Evolutionary conservation across 2,329 filamentous ascomycete genomes (phyloP).

Genomic region (Didymella glomerata): DNA sequence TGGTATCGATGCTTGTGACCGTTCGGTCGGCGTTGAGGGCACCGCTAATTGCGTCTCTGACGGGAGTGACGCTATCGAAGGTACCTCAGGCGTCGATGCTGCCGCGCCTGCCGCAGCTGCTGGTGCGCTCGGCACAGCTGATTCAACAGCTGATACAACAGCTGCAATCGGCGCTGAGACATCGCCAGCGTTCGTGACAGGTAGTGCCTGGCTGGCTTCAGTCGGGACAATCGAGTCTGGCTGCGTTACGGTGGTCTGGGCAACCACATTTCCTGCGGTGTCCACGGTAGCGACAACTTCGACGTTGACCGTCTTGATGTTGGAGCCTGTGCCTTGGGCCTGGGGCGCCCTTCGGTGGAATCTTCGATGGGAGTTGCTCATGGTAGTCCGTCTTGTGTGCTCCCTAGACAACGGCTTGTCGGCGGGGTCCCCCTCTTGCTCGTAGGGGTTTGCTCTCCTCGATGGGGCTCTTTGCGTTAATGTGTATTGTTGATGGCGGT

Average conservation of each 20-base stretch:
- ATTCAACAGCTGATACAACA: slow-evolving; percentile 1
- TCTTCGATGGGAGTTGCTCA: slow-evolving; percentile 44
- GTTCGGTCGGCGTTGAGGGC: background rate
- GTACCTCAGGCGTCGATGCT: slow-evolving; percentile 7
- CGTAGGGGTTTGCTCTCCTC: slow-evolving; percentile 3
- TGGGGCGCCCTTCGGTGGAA: slow-evolving; percentile 46
- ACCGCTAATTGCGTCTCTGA: slow-evolving; percentile 5
- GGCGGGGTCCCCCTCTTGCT: slow-evolving; percentile 26
- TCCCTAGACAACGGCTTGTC: slow-evolving; percentile 34
- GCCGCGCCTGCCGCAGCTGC: slow-evolving; percentile 18
- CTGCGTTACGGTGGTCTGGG: slow-evolving; percentile 36
- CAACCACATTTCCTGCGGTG: slow-evolving; percentile 38
- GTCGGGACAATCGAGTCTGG: slow-evolving; percentile 14
- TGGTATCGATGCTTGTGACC: background rate
- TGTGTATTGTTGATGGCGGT: slow-evolving; percentile 28
- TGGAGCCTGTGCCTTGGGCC: slow-evolving; percentile 15
- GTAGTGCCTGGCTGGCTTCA: slow-evolving; percentile 3
- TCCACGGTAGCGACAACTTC: slow-evolving; percentile 45
- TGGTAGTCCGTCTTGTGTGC: slow-evolving; percentile 33
- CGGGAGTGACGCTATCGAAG: slow-evolving; percentile 8
- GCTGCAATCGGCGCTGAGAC: slow-evolving; percentile 6
- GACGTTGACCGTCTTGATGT: slow-evolving; percentile 41
- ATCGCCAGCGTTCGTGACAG: slow-evolving; percentile 1
- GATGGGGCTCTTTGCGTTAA: slow-evolving; percentile 8
- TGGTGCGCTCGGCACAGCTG: slow-evolving; percentile 1